Conservation (phyloP, 2,329 filamentous ascomycete genomes). For the Zasmidium angulare region DNA sequence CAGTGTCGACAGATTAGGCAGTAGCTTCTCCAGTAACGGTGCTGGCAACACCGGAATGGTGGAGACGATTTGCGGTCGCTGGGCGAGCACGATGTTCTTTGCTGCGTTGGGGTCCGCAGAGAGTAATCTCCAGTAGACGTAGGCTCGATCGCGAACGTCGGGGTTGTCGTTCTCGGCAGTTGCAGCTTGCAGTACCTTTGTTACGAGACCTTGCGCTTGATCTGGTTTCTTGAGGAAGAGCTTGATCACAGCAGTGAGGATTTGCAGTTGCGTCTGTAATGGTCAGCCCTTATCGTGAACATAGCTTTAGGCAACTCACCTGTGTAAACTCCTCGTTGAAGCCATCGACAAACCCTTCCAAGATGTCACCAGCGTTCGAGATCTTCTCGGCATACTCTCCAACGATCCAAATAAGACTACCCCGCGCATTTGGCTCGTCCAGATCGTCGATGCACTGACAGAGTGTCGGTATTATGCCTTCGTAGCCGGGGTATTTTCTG, state of each 20-base stretch:
- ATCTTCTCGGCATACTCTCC: constrained; percentile 99
- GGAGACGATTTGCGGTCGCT: constrained; percentile 89
- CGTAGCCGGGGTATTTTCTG: constrained; percentile 94
- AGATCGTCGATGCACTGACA: constrained; percentile 97
- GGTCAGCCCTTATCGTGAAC: constrained; percentile 31
- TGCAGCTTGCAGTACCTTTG: constrained; percentile 89
- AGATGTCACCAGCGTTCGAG: constrained; percentile 93
- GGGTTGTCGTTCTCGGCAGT: constrained; percentile 97
- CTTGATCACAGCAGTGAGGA: constrained; percentile 94
- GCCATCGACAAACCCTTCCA: constrained; percentile 85
- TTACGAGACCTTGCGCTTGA: constrained; percentile 84
- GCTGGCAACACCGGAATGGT: constrained; percentile 89
- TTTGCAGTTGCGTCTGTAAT: constrained; percentile 87
- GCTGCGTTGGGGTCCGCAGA: constrained; percentile 89
- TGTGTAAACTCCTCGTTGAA: constrained; percentile 97
- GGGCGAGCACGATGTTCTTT: constrained; percentile 88
- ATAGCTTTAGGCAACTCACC: constrained; percentile 47
- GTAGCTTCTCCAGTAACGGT: constrained; percentile 81
- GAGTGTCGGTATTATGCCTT: constrained; percentile 93
- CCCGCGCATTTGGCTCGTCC: constrained; percentile 88
- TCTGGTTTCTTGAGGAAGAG: constrained; percentile 96
- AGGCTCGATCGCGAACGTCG: constrained; percentile 93
- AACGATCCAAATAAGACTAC: constrained; percentile 96
- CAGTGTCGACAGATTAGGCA: constrained; percentile 87
- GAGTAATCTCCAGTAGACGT: constrained; percentile 95